phyloP scores from a whole-genome alignment of 2,329 filamentous ascomycete species.

The Laburnicola sp. region DNA sequence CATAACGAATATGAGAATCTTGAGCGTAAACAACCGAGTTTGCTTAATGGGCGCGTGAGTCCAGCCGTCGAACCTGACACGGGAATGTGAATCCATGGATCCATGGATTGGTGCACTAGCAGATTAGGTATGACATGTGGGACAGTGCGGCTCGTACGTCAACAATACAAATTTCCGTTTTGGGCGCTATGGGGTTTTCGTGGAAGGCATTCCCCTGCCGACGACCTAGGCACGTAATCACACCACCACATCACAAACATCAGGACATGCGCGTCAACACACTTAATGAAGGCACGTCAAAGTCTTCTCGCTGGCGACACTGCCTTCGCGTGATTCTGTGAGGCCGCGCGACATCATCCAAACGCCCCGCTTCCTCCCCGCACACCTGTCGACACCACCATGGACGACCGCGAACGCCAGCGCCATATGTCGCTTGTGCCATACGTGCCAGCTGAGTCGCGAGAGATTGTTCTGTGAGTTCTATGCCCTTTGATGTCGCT shows the following conservation, averaged over 20 bases:
- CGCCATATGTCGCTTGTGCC: slow-evolving; percentile 71
- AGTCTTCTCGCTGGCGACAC: neutral
- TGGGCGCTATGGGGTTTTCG: neutral
- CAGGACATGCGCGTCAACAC: slow-evolving; percentile 11
- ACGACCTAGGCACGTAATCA: neutral
- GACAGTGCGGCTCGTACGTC: neutral
- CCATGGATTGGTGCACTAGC: neutral
- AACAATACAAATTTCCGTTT: neutral
- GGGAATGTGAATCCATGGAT: neutral
- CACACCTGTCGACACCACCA: slow-evolving; percentile 14
- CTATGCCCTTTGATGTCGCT: neutral
- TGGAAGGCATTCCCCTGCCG: slow-evolving; percentile 4
- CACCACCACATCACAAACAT: slow-evolving; percentile 6
- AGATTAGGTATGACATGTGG: neutral
- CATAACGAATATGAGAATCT: too few relatives aligned
- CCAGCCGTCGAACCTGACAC: too few relatives aligned
- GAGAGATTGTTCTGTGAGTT: slow-evolving; percentile 78
- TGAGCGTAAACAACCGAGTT: too few relatives aligned
- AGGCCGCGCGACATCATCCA: slow-evolving; percentile 5
- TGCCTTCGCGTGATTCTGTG: neutral
- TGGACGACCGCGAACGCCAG: slow-evolving; percentile 39
- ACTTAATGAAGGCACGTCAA: slow-evolving; percentile 6
- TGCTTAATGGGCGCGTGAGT: too few relatives aligned
- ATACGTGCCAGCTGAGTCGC: slow-evolving; percentile 71
- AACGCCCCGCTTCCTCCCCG: slow-evolving; percentile 15